Evolutionary conservation across 2,329 filamentous ascomycete species (phyloP).

Genomic region (Xylariaceae sp.): DNA sequence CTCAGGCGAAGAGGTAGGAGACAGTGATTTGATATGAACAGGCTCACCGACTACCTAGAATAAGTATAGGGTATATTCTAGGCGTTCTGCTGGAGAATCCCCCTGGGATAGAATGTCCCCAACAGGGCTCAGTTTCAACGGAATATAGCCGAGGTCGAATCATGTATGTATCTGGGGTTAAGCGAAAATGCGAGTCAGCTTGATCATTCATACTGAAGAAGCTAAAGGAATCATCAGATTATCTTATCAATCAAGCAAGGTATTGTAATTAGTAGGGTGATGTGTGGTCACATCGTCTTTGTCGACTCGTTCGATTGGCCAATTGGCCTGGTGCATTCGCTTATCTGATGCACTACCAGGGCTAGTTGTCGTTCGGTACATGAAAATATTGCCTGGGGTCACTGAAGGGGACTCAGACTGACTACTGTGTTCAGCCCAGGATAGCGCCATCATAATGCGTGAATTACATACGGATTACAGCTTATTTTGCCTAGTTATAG

Average conservation of each 20-base stretch:
- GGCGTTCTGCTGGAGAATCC: background rate
- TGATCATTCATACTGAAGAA: slow-evolving; percentile 1
- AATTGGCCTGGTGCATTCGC: background rate
- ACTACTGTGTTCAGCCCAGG: background rate
- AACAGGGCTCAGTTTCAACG: background rate
- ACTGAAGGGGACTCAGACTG: no score
- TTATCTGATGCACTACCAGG: slow-evolving; percentile 6
- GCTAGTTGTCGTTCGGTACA: no score
- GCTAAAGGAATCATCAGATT: slow-evolving; percentile 15
- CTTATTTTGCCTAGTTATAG: background rate
- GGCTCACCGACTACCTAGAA: background rate
- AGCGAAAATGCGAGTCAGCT: background rate
- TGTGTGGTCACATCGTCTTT: slow-evolving; percentile 12
- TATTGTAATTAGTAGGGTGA: slow-evolving; percentile 6
- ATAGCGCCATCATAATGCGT: background rate
- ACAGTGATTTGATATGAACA: background rate
- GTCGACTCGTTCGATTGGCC: background rate
- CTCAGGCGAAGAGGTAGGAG: background rate
- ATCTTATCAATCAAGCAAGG: slow-evolving; percentile 33
- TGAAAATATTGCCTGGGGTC: background rate
- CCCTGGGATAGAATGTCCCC: background rate
- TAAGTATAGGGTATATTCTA: background rate
- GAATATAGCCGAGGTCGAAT: background rate
- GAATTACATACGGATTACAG: background rate
- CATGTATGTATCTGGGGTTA: background rate